Base-by-base conservation (phyloP, 1,139 yeast genomes). In the Taphrina communis region DNA sequence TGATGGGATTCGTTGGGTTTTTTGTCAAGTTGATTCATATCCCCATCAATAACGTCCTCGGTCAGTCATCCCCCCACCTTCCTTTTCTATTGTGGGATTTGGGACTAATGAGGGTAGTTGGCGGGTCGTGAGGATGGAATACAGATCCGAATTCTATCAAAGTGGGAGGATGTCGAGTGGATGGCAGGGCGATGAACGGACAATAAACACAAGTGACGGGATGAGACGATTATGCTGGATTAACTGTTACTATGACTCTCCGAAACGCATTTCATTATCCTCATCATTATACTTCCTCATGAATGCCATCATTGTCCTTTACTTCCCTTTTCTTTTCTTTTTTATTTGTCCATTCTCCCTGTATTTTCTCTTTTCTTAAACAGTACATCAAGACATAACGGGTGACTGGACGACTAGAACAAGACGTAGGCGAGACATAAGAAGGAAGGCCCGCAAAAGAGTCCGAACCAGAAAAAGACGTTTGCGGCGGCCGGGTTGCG, bases 391-490 rank as follows among this genome's bases (percentile, higher is more conserved):
- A n/a, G 25, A 25, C 25, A 25, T 4, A 4, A 25, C 25, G 25
- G 25, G 1, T 1, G 25, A 39, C 6, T 39, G 6, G 42, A 39
- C 42, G 14, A 39, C 42, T 39, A 93, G 75, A 89, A 91, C 5
- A 92, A 86, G 73, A 94, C 81, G 76, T 94, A 94, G 72, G 91
- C 80, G 0, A 96, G 87, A 77, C 97, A 90, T 80, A 93, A 86
- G 75, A 94, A 78, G 72, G 97, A 88, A 8, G 99, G 98, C 0
- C 97, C 97, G 11, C 89, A 83, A 65, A 91, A 87, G 68, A 94
- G 88, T 8, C 98, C 98, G 69, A 90, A 75, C 99, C 99, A 94
- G 79, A 96, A 94, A 19, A 91, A 81, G 59, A 87, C 84, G 76
- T 90, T 93, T 1, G 97, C 97, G 62, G 92, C 78, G 0, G 88